Evolutionary conservation across 192 early-diverging fungal species (phyloP), one percentile per base, ranked within the genome.

Genomic region (Diversispora epigaea): DNA sequence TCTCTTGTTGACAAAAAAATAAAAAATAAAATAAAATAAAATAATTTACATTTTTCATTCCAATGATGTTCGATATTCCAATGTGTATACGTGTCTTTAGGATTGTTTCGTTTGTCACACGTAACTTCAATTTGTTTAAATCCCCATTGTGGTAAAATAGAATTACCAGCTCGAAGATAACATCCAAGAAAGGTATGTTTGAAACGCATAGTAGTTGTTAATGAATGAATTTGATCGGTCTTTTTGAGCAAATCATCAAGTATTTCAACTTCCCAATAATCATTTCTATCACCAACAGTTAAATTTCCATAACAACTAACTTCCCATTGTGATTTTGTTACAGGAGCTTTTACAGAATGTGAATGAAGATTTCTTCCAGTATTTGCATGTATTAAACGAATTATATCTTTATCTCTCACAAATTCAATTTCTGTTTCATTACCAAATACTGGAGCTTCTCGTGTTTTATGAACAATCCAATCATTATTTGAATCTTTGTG

Each of bases 21-120:
- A 77, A 78, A 41, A 46, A 49, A 21, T 47, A 58, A 50, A 50
- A 77, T 1, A 55, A 45, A 76, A 41, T 67, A 61, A 32, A 5
- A 49, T 40, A 49, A 72, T 77, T 79, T 84, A 93, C 91, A 84
- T 71, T 84, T 86, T 0, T 87, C 81, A 79, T 99, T 93, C 79
- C 80, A 80, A 75, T 99, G 93, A 69, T 85, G 80, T 83, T 99
- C 98, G 68, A 99, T 78, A 84, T 97, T 98, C 98, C 98, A 99
- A 77, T 93, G 85, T 47, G 91, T 89, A 62, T 89, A 84, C n/a
- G 86, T 82, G 62, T 89, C 89, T 19, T 84, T 71, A 9, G 78
- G 67, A 25, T 84, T 77, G 71, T 84, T 85, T 43, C 84, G 81
- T 71, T 89, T 87, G 72, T 97, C 92, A 83, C 96, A 99, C 15